These are phyloP conservation scores for Fusarium multiceps DNA, from an alignment of 2,329 filamentous ascomycete genomes.

Conservation along the genomic window DNA sequence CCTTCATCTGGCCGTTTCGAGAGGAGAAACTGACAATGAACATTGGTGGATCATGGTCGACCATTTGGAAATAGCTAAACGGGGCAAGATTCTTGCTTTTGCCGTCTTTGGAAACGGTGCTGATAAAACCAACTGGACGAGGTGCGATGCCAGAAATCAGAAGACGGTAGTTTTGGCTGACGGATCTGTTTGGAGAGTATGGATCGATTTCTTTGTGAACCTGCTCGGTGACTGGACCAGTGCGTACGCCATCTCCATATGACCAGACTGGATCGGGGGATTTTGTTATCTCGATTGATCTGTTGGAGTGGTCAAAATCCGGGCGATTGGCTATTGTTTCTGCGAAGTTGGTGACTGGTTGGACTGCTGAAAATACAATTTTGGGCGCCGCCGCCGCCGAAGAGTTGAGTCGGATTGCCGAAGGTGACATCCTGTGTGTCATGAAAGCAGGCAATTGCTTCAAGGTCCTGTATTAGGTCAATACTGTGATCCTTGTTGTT, in stretches of 20 bases:
- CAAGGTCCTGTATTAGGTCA: constrained; percentile 6
- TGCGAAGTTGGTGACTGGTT: constrained; percentile 39
- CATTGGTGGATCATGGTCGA: constrained; percentile 87
- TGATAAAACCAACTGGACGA: constrained; percentile 75
- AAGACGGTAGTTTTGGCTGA: constrained; percentile 84
- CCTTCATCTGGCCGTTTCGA: constrained; percentile 70
- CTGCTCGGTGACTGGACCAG: constrained; percentile 34
- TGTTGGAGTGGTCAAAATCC: constrained; percentile 41
- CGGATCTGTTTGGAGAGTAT: constrained; percentile 74
- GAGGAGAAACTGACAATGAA: constrained; percentile 72
- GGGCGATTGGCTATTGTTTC: constrained; percentile 40
- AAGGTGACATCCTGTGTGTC: background rate
- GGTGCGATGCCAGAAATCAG: constrained; percentile 83
- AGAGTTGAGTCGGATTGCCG: constrained; percentile 21
- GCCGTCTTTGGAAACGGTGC: constrained; percentile 68
- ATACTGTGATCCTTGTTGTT: fast-evolving
- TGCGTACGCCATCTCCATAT: constrained; percentile 52
- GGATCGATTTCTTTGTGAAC: constrained; percentile 81
- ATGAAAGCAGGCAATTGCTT: background rate
- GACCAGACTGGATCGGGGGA: constrained; percentile 61
- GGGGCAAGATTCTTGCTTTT: constrained; percentile 78
- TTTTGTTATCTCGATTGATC: constrained; percentile 44
- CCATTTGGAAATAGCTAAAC: constrained; percentile 86
- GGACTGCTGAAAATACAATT: constrained; percentile 41
- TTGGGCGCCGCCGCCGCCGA: constrained; percentile 21